Evolutionary conservation across 768 basidiomycete genomes (phyloP).

Genomic region (Tulasnella sp.): DNA sequence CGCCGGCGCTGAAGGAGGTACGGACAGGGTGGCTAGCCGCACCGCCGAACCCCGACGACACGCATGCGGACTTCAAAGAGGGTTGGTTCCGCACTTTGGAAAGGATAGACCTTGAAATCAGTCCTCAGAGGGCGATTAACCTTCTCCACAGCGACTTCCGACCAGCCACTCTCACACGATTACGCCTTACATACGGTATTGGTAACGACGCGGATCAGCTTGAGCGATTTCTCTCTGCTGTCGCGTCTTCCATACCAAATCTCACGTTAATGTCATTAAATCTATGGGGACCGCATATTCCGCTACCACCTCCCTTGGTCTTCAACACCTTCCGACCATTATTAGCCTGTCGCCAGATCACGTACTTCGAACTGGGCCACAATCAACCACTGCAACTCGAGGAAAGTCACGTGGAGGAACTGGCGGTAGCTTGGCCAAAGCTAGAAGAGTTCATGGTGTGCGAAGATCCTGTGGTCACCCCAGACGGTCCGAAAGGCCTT

Average conservation of each 20-base stretch:
- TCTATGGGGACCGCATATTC: conserved; percentile 2
- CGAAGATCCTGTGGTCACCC: conserved; percentile 8
- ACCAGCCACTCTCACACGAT: neutral
- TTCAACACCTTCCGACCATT: conserved; percentile 10
- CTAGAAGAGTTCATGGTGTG: conserved; percentile 7
- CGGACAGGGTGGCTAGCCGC: conserved; percentile 13
- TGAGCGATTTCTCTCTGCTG: conserved; percentile 4
- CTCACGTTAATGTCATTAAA: conserved; percentile 10
- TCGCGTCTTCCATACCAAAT: neutral
- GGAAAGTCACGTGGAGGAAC: neutral
- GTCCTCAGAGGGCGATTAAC: neutral
- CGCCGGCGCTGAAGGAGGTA: conserved; percentile 3
- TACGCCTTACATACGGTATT: conserved; percentile 3
- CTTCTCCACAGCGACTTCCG: conserved; percentile 3
- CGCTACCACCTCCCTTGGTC: conserved; percentile 1
- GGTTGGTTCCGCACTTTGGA: conserved; percentile 12
- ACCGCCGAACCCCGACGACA: conserved; percentile 7
- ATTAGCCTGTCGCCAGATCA: conserved; percentile 4
- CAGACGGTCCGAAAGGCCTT: neutral
- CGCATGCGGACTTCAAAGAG: conserved; percentile 8
- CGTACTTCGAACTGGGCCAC: conserved; percentile 11
- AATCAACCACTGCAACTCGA: conserved; percentile 7
- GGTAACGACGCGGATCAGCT: conserved; percentile 2
- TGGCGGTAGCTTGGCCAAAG: conserved; percentile 9
- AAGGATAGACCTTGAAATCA: conserved; percentile 4